Conservation (phyloP, 23 red algal genomes). For the Cyanidium caldarium region DNA sequence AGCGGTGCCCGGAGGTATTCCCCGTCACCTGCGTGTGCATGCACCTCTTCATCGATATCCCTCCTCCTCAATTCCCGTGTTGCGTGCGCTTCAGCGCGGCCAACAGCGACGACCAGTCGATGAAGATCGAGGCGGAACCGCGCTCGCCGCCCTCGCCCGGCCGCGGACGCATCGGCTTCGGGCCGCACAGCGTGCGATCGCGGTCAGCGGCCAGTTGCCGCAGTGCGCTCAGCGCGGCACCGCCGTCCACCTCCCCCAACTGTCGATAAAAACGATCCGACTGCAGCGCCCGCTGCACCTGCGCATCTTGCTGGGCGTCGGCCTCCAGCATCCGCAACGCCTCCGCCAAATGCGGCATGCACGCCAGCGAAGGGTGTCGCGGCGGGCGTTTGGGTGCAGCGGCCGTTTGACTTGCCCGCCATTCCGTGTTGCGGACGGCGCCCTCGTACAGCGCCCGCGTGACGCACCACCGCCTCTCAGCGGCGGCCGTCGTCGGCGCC, state of each 20-base stretch:
- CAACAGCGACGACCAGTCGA: slow-evolving; percentile 5
- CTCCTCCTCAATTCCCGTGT: background rate
- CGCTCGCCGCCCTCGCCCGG: background rate
- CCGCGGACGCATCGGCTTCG: background rate
- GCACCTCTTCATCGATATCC: background rate
- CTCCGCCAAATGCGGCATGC: background rate
- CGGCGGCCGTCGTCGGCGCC: too few relatives aligned
- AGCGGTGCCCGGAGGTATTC: background rate
- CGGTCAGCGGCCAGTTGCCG: background rate
- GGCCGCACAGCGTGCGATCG: background rate
- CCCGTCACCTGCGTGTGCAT: background rate
- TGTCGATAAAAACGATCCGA: background rate
- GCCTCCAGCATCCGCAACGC: background rate
- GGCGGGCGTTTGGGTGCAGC: too few relatives aligned
- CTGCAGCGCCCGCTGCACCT: background rate
- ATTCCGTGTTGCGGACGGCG: too few relatives aligned
- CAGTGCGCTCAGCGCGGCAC: background rate
- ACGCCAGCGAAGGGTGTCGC: background rate
- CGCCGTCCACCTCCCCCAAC: background rate
- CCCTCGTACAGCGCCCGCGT: too few relatives aligned
- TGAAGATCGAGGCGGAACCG: background rate
- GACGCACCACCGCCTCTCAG: too few relatives aligned
- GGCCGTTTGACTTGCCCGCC: too few relatives aligned
- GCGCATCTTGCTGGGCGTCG: background rate
- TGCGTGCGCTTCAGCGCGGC: background rate